These are phyloP conservation scores for Pleurotus citrinopileatus DNA, from an alignment of 768 basidiomycete genomes.

Conservation along the genomic window DNA sequence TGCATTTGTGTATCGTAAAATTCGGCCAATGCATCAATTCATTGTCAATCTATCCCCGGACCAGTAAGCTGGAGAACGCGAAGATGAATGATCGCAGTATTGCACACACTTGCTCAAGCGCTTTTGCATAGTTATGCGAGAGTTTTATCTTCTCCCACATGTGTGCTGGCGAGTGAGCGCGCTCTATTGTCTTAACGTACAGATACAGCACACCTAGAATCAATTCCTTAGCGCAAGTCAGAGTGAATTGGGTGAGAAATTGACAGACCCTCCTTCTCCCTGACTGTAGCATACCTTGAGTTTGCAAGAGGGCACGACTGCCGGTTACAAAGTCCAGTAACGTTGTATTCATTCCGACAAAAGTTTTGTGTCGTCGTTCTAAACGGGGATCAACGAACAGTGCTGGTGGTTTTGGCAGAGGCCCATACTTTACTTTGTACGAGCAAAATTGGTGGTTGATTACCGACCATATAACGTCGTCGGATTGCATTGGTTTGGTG, in stretches of 20 bases:
- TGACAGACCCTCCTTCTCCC: constrained; percentile 84
- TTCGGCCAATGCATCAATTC: constrained; percentile 99
- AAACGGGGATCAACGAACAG: constrained; percentile 12
- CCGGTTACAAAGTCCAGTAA: constrained; percentile 91
- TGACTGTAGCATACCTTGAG: constrained; percentile 95
- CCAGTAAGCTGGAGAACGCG: not conserved
- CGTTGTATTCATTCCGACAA: constrained; percentile 98
- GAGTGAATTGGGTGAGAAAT: constrained; percentile 1
- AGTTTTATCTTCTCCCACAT: constrained; percentile 98
- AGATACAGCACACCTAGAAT: constrained; percentile 78
- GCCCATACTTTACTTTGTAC: constrained; percentile 96
- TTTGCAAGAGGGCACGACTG: constrained; percentile 99
- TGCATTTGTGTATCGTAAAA: constrained; percentile 97
- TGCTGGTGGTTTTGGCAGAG: not conserved
- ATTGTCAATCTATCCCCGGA: constrained; percentile 74
- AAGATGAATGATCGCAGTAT: not conserved
- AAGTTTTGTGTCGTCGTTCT: constrained; percentile 97
- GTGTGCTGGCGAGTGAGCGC: constrained; percentile 91
- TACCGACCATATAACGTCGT: constrained; percentile 98
- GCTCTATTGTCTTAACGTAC: constrained; percentile 96
- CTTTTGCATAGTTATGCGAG: constrained; percentile 92
- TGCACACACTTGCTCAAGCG: constrained; percentile 80
- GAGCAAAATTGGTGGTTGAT: constrained; percentile 96
- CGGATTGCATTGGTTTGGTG: constrained; percentile 66
- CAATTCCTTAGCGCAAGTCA: not conserved